Percentiles rank a stretch among this genome's conserved stretches.
Conservation (phyloP, 371 early-diverging fungal genomes). For the Phascolomyces articulosus region DNA sequence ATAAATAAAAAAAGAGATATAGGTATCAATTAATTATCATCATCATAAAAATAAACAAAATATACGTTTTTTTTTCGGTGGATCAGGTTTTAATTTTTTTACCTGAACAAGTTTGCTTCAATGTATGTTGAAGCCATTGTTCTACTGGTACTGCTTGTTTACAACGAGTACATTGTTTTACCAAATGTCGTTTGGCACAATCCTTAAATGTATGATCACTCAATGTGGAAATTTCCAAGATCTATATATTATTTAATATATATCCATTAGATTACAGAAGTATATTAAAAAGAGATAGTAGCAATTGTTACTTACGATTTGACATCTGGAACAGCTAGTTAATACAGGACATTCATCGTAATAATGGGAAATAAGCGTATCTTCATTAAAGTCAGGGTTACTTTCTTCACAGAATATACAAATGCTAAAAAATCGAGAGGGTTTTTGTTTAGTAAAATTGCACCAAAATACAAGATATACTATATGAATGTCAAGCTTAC, state of each 20-base stretch:
- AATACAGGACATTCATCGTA: conserved; percentile 78
- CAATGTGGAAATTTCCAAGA: conserved; percentile 73
- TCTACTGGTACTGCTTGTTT: conserved; percentile 63
- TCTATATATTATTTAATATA: conserved; percentile 39
- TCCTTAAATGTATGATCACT: conserved; percentile 51
- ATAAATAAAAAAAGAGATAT: too few relatives aligned
- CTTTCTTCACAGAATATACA: conserved; percentile 85
- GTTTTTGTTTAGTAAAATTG: too few relatives aligned
- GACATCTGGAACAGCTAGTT: conserved; percentile 72
- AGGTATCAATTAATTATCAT: conserved; percentile 15
- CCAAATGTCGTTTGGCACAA: conserved; percentile 63
- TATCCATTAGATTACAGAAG: too few relatives aligned
- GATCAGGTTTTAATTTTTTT: too few relatives aligned
- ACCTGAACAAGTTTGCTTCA: conserved; percentile 53
- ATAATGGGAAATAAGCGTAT: conserved; percentile 75
- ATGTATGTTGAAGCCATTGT: conserved; percentile 59
- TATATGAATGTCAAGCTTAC: neutral
- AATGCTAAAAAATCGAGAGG: too few relatives aligned
- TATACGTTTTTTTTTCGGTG: too few relatives aligned
- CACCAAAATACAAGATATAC: too few relatives aligned
- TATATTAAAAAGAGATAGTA: too few relatives aligned
- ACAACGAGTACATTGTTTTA: conserved; percentile 70
- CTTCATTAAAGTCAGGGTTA: conserved; percentile 70
- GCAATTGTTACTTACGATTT: conserved; percentile 64
- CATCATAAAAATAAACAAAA: too few relatives aligned